Evolutionary conservation across 768 basidiomycete species (phyloP).

Genomic region (Pleurotus sapidus): DNA sequence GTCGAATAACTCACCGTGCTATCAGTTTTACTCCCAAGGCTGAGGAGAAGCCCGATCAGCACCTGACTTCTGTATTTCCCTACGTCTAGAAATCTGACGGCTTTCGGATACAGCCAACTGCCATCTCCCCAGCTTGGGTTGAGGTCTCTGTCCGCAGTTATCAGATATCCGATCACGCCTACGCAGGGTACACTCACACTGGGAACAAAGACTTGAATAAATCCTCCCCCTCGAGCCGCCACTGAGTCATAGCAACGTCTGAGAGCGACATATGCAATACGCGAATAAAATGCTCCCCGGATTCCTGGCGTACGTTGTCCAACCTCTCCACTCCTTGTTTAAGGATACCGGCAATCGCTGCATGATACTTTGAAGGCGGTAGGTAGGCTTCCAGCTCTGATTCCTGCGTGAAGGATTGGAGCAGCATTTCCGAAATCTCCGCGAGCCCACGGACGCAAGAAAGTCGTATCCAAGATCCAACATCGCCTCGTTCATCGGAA

Average conservation of each 20-base stretch:
- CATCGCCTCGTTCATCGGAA: slow-evolving; percentile 91
- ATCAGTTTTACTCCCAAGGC: slow-evolving; percentile 80
- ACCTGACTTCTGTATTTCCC: slow-evolving; percentile 58
- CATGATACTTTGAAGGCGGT: slow-evolving; percentile 53
- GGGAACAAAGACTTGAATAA: slow-evolving; percentile 54
- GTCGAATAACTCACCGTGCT: slow-evolving; percentile 60
- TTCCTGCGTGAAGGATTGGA: slow-evolving; percentile 38
- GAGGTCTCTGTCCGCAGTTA: slow-evolving; percentile 24
- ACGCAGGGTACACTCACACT: slow-evolving; percentile 30
- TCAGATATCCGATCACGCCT: neutral
- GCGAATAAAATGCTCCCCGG: slow-evolving; percentile 58
- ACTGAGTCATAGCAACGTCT: slow-evolving; percentile 31
- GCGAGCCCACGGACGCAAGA: slow-evolving; percentile 70
- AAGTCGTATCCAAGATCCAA: slow-evolving; percentile 93
- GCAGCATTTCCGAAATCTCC: slow-evolving; percentile 47
- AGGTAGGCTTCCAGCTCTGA: slow-evolving; percentile 56
- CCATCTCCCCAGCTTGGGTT: slow-evolving; percentile 67
- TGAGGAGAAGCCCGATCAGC: slow-evolving; percentile 72
- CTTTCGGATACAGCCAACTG: slow-evolving; percentile 71
- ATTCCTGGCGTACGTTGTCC: slow-evolving; percentile 84
- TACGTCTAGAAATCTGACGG: slow-evolving; percentile 62
- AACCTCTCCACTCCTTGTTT: slow-evolving; percentile 91
- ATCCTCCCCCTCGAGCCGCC: slow-evolving; percentile 48
- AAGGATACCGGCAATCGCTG: slow-evolving; percentile 62
- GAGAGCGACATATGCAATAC: slow-evolving; percentile 50